Evolutionary conservation across 129 eudicot genomes (phyloP).

Genomic region (Arctium minus): DNA sequence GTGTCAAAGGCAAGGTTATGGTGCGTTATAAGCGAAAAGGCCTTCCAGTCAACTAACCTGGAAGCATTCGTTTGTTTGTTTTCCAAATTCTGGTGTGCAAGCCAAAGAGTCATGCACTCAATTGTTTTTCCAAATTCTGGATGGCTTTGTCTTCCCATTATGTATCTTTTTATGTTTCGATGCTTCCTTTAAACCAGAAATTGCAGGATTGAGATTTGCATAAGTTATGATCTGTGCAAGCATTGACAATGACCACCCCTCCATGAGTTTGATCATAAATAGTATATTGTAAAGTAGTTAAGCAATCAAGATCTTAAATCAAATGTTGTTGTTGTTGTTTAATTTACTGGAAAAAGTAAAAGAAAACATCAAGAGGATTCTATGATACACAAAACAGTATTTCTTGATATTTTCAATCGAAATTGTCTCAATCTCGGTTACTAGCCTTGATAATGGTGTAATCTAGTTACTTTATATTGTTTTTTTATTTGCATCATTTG

Average conservation of each 20-base stretch:
- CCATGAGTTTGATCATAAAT: neutral
- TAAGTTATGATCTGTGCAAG: neutral
- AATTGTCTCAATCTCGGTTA: no score
- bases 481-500: no score
- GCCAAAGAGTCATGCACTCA: neutral
- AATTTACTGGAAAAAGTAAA: no score
- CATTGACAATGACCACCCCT: neutral
- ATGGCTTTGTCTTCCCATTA: neutral
- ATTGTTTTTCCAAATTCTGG: neutral
- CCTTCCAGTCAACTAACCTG: neutral
- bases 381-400: no score
- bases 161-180: neutral
- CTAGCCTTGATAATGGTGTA: no score
- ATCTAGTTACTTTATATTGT: no score
- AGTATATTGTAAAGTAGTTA: no score
- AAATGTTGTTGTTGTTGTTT: neutral
- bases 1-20: slow-evolving; percentile 63
- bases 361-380: neutral
- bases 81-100: neutral
- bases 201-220: neutral
- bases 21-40: neutral
- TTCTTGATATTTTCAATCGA: no score
- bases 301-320: neutral
- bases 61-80: neutral
- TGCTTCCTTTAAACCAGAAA: neutral